Base-by-base conservation (phyloP, 305 asterid species). In the Fraxinus xanthoxyloides region DNA sequence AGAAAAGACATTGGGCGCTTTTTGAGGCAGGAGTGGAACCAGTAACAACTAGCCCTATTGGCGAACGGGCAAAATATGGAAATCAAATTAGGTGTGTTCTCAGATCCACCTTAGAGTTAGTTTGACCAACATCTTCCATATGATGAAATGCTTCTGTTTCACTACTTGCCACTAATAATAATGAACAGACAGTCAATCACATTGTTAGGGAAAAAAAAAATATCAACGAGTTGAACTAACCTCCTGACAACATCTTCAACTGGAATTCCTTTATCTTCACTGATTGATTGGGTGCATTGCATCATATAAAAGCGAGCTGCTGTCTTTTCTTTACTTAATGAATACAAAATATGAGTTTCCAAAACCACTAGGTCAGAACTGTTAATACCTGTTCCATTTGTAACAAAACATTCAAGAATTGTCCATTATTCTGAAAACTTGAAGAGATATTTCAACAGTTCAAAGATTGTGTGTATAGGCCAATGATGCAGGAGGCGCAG, bases 231-330 rank as follows among this genome's bases (percentile, higher is more conserved):
- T 7, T 35, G 73, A 72, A 72, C 87, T 77, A 65, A 89, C 91
- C 86, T 85, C 75, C 86, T 85, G 15, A 81, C 81, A 19, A 86
- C 84, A 79, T 72, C 61, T 54, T 78, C 77, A 73, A 85, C 79
- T 84, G 89, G 72, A 63, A 72, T 51, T 59, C 43, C 56, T 40
- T 89, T 40, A 1, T n/a, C 51, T 70, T 70, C 24, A 17, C 75
- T 31, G 40, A 77, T 61, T 72, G 56, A 65, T 24, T 81, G 85
- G 40, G 87, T 48, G 82, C 84, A 82, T 79, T 73, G 89, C 88
- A 92, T 85, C 65, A 92, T 82, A 65, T 86, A 92, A 84, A 92
- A 88, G 56, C 79, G 90, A 82, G 91, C 78, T n/a, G 92, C 86
- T 17, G 92, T 78, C 80, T 88, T 90, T 81, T 83, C 87, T 86